A percentile compares a stretch with the other conserved stretches of the same genome.
Evolutionary conservation across 139 green algal genomes (phyloP).

Genomic region (Closterium sp.): DNA sequence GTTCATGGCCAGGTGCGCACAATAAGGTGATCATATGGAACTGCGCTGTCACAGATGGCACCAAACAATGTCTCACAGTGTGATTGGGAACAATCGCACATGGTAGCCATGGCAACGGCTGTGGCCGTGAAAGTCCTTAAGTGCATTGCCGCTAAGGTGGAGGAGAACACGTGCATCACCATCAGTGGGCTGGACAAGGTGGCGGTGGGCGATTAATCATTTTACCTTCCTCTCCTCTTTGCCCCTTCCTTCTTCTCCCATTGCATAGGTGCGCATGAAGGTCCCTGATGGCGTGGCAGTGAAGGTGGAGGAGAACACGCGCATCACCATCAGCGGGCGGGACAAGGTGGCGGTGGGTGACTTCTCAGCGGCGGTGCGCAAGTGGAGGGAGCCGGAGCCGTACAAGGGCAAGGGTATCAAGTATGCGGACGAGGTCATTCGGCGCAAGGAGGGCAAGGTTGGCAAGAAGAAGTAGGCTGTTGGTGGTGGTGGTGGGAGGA

Average conservation of each 20-base stretch:
- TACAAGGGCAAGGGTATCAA: conserved; percentile 90
- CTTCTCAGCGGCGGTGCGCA: conserved; percentile 84
- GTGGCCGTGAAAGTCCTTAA: conserved; percentile 80
- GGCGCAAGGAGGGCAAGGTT: conserved; percentile 93
- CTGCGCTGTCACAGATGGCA: too few species aligned
- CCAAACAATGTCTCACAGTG: too few species aligned
- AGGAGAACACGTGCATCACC: conserved; percentile 80
- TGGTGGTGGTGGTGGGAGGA: not conserved
- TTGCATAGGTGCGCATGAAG: not conserved
- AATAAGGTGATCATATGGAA: too few species aligned
- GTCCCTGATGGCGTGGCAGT: conserved; percentile 77
- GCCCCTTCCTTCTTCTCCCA: too few species aligned
- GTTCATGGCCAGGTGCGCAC: too few species aligned
- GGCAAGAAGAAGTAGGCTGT: conserved; percentile 68
- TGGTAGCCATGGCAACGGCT: too few species aligned
- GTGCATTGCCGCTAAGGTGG: conserved; percentile 80
- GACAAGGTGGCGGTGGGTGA: conserved; percentile 90
- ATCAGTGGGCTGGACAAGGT: conserved; percentile 69
- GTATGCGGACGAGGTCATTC: conserved; percentile 86
- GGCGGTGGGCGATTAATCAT: too few species aligned
- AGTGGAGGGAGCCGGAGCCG: conserved; percentile 83
- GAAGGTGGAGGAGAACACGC: conserved; percentile 84
- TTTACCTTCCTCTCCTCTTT: not conserved
- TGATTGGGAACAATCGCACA: too few species aligned
- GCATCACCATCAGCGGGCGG: conserved; percentile 70